Evolutionary conservation across 768 basidiomycete genomes (phyloP).

Genomic region (Rhodotorula kratochvilovae): DNA sequence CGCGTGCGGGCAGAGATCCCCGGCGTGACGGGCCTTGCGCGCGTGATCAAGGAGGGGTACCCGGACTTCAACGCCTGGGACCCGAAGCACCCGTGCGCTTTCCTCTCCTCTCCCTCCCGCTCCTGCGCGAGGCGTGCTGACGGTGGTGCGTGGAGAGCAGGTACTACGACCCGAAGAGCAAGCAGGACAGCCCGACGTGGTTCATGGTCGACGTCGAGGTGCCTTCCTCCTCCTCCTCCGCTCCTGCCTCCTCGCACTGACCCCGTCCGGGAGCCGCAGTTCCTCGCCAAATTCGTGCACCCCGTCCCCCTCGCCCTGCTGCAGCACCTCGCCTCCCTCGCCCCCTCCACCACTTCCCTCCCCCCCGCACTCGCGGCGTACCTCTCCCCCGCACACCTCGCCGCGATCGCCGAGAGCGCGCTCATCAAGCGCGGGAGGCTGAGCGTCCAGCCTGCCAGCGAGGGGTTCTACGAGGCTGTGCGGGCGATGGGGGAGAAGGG

Average conservation of each 20-base stretch:
- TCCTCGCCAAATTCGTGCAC: slow-evolving; percentile 52
- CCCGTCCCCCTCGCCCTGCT: slow-evolving; percentile 76
- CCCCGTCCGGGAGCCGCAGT: slow-evolving; percentile 33
- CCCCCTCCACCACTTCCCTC: slow-evolving; percentile 37
- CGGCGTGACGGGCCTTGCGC: slow-evolving; percentile 77
- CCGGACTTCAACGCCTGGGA: slow-evolving; percentile 64
- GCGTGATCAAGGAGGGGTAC: slow-evolving; percentile 79
- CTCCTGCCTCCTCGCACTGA: background rate
- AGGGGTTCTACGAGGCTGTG: slow-evolving; percentile 63
- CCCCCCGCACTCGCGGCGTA: slow-evolving; percentile 18
- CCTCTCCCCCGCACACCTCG: slow-evolving; percentile 24
- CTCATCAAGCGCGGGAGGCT: slow-evolving; percentile 74
- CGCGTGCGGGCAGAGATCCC: background rate
- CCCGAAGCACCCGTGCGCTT: slow-evolving; percentile 45
- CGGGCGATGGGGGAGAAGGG: slow-evolving; percentile 62
- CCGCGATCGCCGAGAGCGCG: slow-evolving; percentile 55
- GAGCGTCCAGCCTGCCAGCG: slow-evolving; percentile 76
- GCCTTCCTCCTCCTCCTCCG: background rate
- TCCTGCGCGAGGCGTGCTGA: background rate
- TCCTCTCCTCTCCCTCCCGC: background rate
- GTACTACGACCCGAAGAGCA: slow-evolving; percentile 59
- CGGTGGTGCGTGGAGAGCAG: background rate
- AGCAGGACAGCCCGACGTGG: slow-evolving; percentile 73
- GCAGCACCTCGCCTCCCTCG: slow-evolving; percentile 56
- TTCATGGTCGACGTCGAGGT: slow-evolving; percentile 73